Evolutionary conservation across 805 yeast species (phyloP).

Genomic region (Ogataea haglerorum): DNA sequence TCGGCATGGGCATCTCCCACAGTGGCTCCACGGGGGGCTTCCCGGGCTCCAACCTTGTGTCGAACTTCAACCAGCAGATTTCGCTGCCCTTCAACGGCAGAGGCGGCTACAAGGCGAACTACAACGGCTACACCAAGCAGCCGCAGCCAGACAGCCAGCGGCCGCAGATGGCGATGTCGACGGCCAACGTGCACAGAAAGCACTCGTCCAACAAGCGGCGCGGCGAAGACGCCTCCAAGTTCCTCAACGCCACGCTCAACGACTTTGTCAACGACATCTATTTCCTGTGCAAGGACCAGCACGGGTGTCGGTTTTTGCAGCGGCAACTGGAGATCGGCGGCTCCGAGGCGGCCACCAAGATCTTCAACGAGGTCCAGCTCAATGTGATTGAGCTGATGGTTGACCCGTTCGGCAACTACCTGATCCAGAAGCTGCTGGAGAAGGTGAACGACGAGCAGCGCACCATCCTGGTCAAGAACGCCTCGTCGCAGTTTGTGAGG

Average conservation of each 20-base stretch:
- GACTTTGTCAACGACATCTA: conserved; percentile 73
- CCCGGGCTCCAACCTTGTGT: conserved; percentile 1
- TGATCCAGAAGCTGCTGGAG: conserved; percentile 87
- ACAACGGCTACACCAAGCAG: conserved; percentile 10
- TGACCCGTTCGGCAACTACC: conserved; percentile 96
- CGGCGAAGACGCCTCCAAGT: conserved; percentile 70
- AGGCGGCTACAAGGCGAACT: conserved; percentile 10
- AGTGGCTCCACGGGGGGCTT: neutral
- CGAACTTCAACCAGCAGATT: conserved; percentile 1
- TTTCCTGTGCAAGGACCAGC: conserved; percentile 89
- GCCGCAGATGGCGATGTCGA: conserved; percentile 21
- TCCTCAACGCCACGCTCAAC: conserved; percentile 60
- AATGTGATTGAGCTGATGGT: conserved; percentile 86
- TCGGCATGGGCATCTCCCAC: conserved; percentile 28
- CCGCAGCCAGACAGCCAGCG: conserved; percentile 9
- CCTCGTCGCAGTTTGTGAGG: conserved; percentile 68
- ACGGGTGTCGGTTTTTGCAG: conserved; percentile 92
- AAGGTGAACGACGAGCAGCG: conserved; percentile 69
- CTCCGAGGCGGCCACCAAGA: conserved; percentile 62
- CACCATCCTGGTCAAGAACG: conserved; percentile 61
- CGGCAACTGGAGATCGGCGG: conserved; percentile 71
- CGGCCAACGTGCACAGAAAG: conserved; percentile 35
- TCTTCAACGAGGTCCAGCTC: conserved; percentile 74
- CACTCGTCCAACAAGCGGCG: conserved; percentile 33
- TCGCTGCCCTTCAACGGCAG: conserved; percentile 1